Conservation (phyloP, 805 yeast species). For the Ogataea glucozyma region DNA sequence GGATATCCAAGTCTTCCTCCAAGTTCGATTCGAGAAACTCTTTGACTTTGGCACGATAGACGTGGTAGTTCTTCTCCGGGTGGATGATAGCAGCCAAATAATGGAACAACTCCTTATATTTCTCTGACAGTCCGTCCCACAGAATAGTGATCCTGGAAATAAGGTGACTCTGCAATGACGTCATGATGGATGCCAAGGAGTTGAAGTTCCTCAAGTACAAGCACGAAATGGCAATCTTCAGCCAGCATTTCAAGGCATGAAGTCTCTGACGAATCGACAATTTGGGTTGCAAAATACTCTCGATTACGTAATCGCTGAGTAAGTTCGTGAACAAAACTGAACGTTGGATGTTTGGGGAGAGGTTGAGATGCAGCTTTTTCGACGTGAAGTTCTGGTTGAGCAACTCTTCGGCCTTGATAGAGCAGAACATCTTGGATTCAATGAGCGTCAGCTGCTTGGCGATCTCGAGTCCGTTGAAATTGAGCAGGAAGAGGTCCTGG, state of each 20-base stretch:
- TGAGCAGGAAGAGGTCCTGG: conserved; percentile 52
- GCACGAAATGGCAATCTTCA: conserved; percentile 71
- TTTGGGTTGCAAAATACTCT: conserved; percentile 59
- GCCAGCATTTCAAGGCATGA: conserved; percentile 64
- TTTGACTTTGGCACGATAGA: conserved; percentile 63
- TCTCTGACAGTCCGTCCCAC: conserved; percentile 59
- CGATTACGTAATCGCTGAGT: conserved; percentile 70
- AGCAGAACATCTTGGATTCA: conserved; percentile 65
- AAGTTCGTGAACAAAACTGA: conserved; percentile 70
- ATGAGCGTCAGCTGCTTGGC: conserved; percentile 77
- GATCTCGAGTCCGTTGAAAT: conserved; percentile 68
- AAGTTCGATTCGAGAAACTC: conserved; percentile 52
- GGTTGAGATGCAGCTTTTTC: conserved; percentile 55
- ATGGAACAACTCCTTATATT: conserved; percentile 61
- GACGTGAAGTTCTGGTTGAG: conserved; percentile 63
- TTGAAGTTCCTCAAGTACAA: conserved; percentile 74
- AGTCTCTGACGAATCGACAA: conserved; percentile 50
- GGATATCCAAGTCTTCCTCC: conserved; percentile 46
- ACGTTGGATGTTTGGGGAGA: conserved; percentile 63
- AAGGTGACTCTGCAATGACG: conserved; percentile 71
- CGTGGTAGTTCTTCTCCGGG: conserved; percentile 71
- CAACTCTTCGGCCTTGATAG: conserved; percentile 64
- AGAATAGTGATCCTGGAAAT: conserved; percentile 60
- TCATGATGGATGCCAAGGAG: conserved; percentile 76
- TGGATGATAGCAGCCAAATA: conserved; percentile 68